Evolutionary conservation across 768 basidiomycete genomes (phyloP), one percentile per base, ranked within the genome.

Genomic region (Pulveroboletus frians): DNA sequence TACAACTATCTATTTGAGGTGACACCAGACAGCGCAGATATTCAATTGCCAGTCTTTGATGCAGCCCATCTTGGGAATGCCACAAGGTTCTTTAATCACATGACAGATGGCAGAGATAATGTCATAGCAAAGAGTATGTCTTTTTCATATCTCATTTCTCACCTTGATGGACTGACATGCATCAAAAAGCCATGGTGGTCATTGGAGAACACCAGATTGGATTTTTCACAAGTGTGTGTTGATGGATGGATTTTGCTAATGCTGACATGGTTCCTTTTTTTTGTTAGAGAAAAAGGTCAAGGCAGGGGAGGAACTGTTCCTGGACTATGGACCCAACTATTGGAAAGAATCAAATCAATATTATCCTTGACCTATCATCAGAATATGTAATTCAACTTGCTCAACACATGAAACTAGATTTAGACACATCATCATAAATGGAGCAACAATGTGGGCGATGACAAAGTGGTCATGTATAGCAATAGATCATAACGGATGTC

Each of bases 41-140:
- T n/a, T 2, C 5, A 31, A 0, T 9, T 49, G 1, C 31, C 29
- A 8, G 9, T 58, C 35, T 46, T 58, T 35, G 77, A 79, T 63
- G 72, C 76, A 18, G 69, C 67, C n/a, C 48, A 55, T 9, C 49
- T 71, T 10, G 75, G 77, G 0, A 77, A 79, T 59, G 62, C 69
- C 37, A 75, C 71, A 0, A 63, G 77, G 29, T 79, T 70, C 46
- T 51, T 78, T 2, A 79, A 79, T 52, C 72, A 75, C 45, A 39
- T 21, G 1, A 2, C 9, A 2, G 20, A 18, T 14, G 39, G 42
- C 4, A 15, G 39, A 13, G 58, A 36, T 3, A 59, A 62, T 43
- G 59, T 63, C n/a, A 44, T 39, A 9, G 67, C 69, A 47, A 49
- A 0, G 2, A 8, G 72, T 73, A 48, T 53, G 65, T 60, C 3